Evolutionary conservation across 192 early-diverging fungal species (phyloP).

Genomic region (Coemansia sp.): DNA sequence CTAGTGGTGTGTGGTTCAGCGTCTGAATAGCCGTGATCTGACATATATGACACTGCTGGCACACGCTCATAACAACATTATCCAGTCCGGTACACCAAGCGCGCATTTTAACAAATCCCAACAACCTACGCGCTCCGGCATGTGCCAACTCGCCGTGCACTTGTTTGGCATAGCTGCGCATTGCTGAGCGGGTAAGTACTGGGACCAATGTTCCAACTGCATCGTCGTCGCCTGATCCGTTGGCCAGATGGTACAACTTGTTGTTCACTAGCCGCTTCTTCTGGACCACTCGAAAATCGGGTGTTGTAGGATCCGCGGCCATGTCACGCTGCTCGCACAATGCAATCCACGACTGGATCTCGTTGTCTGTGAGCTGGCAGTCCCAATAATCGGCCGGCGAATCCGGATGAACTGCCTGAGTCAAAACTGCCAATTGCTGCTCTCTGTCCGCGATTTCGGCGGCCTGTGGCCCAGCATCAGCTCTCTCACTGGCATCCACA

Average conservation of each 20-base stretch:
- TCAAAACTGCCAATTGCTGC: not conserved
- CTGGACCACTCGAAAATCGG: not conserved
- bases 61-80: not conserved
- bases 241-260: not conserved
- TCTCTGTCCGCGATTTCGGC: not conserved
- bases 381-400: not conserved
- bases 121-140: not conserved
- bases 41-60: conserved; percentile 2
- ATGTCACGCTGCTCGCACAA: not conserved
- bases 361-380: not conserved
- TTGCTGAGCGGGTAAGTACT: not conserved
- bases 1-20: not conserved
- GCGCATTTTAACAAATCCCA: not conserved
- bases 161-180: not conserved
- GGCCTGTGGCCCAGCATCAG: no score
- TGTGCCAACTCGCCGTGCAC: not conserved
- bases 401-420: not conserved
- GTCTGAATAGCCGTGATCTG: not conserved
- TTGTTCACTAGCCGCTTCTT: not conserved
- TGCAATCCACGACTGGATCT: not conserved
- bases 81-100: no score
- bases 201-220: not conserved
- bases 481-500: no score
- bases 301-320: not conserved
- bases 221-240: not conserved